phyloP scores from a whole-genome alignment of 805 yeast genomes.

The Millerozyma acaciae region DNA sequence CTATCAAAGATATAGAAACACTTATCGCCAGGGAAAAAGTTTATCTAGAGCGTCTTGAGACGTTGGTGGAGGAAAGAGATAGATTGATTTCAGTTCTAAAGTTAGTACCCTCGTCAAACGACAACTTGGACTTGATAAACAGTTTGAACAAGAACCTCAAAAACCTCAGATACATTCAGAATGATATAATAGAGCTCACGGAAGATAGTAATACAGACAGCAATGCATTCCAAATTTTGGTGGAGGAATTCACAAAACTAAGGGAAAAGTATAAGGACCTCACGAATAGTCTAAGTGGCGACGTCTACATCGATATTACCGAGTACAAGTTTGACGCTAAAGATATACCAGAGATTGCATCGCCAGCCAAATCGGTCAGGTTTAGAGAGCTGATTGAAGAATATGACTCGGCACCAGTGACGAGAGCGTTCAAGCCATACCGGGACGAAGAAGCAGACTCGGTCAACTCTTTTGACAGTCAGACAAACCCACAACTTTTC shows the following conservation, averaged over 20 bases:
- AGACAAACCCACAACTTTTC: conserved; percentile 36
- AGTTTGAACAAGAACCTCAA: conserved; percentile 24
- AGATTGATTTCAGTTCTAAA: conserved; percentile 24
- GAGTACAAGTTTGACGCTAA: conserved; percentile 24
- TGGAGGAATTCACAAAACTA: conserved; percentile 8
- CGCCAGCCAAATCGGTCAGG: conserved; percentile 29
- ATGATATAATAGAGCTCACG: conserved; percentile 17
- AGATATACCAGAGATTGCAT: conserved; percentile 6
- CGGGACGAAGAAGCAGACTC: conserved; percentile 23
- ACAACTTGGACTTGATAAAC: conserved; percentile 33
- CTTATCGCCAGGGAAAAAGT: conserved; percentile 15
- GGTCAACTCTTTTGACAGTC: conserved; percentile 21
- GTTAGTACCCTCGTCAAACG: conserved; percentile 36
- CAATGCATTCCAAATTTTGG: conserved; percentile 2
- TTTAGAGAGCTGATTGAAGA: conserved; percentile 31
- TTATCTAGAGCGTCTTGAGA: conserved; percentile 25
- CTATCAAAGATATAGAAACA: conserved; percentile 15
- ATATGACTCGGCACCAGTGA: conserved; percentile 15
- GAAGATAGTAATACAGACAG: conserved; percentile 5
- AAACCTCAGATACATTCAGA: conserved; percentile 25
- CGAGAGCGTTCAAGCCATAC: conserved; percentile 36
- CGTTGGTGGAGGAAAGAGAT: conserved; percentile 31
- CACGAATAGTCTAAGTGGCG: conserved; percentile 17
- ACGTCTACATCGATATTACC: conserved; percentile 24
- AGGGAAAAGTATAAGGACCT: conserved; percentile 15